phyloP scores from a whole-genome alignment of 306 rosid species.

The Begonia masoniana region DNA sequence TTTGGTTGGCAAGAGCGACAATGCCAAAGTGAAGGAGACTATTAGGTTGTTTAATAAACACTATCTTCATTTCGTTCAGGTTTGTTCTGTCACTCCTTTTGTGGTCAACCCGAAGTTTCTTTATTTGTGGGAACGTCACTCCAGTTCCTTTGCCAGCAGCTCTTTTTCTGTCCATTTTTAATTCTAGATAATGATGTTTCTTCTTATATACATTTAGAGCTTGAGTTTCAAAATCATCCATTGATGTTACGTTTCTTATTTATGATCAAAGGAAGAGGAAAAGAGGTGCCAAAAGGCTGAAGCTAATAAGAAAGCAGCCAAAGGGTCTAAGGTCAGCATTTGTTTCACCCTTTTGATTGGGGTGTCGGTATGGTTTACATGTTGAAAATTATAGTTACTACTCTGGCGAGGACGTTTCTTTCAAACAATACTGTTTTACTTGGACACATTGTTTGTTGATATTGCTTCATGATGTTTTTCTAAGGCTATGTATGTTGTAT shows the following conservation, averaged over 20 bases:
- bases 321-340: conserved; percentile 19
- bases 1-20: conserved; percentile 38
- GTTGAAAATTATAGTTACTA: not conserved
- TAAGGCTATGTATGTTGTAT: too few relatives aligned
- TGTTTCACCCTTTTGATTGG: not conserved
- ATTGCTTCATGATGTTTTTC: too few relatives aligned
- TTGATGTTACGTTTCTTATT: not conserved
- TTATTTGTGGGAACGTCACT: not conserved
- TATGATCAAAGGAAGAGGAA: conserved; percentile 51
- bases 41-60: conserved; percentile 65
- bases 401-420: not conserved
- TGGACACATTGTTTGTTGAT: too few relatives aligned
- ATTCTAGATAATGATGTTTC: not conserved
- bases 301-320: conserved; percentile 22
- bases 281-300: conserved; percentile 30
- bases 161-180: not conserved
- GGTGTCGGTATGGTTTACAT: not conserved
- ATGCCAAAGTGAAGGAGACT: conserved; percentile 56
- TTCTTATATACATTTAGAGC: not conserved
- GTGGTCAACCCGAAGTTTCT: not conserved
- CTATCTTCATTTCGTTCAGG: conserved; percentile 80
- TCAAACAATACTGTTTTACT: too few relatives aligned
- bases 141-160: not conserved
- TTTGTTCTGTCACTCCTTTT: conserved; percentile 4
- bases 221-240: not conserved